phyloP scores from a whole-genome alignment of 306 rosid genomes.

The Cucurbita maxima region DNA sequence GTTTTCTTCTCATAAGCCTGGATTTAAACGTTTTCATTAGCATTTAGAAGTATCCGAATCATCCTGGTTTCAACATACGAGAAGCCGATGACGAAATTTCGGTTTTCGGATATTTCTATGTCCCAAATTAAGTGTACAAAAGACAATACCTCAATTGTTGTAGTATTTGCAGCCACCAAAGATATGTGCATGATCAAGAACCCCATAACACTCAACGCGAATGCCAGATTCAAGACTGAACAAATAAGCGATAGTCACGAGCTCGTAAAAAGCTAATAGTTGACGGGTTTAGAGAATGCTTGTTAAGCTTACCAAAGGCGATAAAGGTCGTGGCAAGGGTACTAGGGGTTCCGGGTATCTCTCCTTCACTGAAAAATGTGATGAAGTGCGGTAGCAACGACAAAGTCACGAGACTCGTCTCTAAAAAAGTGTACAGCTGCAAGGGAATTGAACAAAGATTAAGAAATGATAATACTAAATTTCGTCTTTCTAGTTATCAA shows the following conservation, averaged over 20 bases:
- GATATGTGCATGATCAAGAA: slow-evolving; percentile 93
- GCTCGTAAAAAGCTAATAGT: slow-evolving; percentile 10
- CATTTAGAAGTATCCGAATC: background rate
- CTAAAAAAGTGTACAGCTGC: slow-evolving; percentile 97
- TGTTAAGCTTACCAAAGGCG: slow-evolving; percentile 59
- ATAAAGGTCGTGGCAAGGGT: slow-evolving; percentile 97
- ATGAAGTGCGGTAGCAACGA: slow-evolving; percentile 75
- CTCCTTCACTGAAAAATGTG: slow-evolving; percentile 84
- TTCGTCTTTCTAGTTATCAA: background rate
- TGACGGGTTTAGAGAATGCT: background rate
- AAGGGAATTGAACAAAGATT: slow-evolving; percentile 11
- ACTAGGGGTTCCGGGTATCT: slow-evolving; percentile 92
- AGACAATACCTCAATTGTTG: slow-evolving; percentile 74
- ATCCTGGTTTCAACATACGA: background rate
- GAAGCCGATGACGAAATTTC: background rate
- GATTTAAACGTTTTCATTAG: slow-evolving; percentile 17
- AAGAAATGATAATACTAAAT: slow-evolving; percentile 4
- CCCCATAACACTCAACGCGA: slow-evolving; percentile 85
- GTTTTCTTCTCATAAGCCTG: slow-evolving; percentile 98
- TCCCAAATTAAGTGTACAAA: background rate
- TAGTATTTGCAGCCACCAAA: slow-evolving; percentile 76
- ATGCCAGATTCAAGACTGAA: slow-evolving; percentile 87
- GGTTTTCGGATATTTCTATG: background rate
- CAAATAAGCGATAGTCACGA: slow-evolving; percentile 13
- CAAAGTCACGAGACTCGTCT: slow-evolving; percentile 79